phyloP scores from a whole-genome alignment of 2,329 filamentous ascomycete species.

The Emergomyces pasteurianus region DNA sequence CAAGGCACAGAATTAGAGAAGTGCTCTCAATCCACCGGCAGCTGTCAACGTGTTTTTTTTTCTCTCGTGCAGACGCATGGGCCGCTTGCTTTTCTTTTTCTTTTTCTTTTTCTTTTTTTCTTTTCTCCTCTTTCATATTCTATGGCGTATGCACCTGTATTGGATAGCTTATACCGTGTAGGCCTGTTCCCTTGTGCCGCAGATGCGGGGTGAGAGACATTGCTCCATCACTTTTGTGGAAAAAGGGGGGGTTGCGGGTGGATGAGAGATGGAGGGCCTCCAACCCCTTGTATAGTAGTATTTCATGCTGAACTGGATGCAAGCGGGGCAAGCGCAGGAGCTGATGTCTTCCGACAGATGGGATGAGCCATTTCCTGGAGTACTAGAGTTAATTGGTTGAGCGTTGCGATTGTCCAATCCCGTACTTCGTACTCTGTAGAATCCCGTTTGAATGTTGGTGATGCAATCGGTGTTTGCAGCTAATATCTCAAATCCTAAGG shows the following conservation, averaged over 20 bases:
- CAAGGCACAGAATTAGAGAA: neutral
- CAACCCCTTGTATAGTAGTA: neutral
- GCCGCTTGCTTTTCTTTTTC: neutral
- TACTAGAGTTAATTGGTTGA: too few species aligned
- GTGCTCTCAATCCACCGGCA: neutral
- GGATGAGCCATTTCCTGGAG: neutral
- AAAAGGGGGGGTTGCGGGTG: neutral
- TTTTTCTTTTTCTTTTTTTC: neutral
- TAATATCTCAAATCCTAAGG: too few species aligned
- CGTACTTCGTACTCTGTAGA: too few species aligned
- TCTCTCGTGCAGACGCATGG: neutral
- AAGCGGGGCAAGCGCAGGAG: neutral
- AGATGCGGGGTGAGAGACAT: neutral
- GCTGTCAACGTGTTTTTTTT: conserved; percentile 1
- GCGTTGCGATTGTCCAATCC: neutral
- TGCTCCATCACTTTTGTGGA: neutral
- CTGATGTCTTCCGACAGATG: neutral
- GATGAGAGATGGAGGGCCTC: neutral
- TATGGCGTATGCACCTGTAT: neutral
- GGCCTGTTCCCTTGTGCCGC: neutral
- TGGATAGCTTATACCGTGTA: neutral
- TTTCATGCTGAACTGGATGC: neutral
- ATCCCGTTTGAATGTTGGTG: neutral
- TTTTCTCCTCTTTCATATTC: neutral
- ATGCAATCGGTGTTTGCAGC: too few species aligned